Conservation (phyloP, 345 rosid species). For the Chamaenerion angustifolium region DNA sequence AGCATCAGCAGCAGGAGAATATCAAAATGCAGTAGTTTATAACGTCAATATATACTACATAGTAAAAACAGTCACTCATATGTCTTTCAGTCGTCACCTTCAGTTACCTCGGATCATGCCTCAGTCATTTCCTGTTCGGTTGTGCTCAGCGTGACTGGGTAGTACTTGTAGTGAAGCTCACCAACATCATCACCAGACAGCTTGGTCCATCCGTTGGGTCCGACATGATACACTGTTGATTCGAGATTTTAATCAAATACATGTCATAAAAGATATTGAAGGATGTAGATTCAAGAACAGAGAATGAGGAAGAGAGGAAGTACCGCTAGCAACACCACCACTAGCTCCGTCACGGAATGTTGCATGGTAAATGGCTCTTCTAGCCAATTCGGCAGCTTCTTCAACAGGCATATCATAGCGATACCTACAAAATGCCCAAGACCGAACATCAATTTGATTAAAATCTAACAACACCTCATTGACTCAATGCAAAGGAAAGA, state of each 20-base stretch:
- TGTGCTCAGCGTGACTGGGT: slow-evolving; percentile 43
- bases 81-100: too few relatives aligned
- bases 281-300: neutral
- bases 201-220: slow-evolving; percentile 92
- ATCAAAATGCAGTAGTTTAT: too few relatives aligned
- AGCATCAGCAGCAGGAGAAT: too few relatives aligned
- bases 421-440: slow-evolving; percentile 30
- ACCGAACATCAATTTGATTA: too few relatives aligned
- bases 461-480: too few relatives aligned
- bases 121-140: slow-evolving; percentile 79
- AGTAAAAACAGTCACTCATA: too few relatives aligned
- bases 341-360: slow-evolving; percentile 99
- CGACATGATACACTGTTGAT: slow-evolving; percentile 74
- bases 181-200: slow-evolving; percentile 96
- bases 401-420: slow-evolving; percentile 69
- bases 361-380: slow-evolving; percentile 95
- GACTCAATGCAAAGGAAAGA: too few relatives aligned
- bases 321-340: slow-evolving; percentile 99
- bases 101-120: slow-evolving; percentile 23
- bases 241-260: neutral
- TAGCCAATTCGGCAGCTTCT: slow-evolving; percentile 91
- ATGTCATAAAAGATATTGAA: neutral
- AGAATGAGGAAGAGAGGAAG: slow-evolving; percentile 8
- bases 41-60: too few relatives aligned
- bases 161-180: slow-evolving; percentile 75